These are phyloP conservation scores for Fraxinus excelsior DNA, from an alignment of 257 asterid genomes.

Conservation along the genomic window DNA sequence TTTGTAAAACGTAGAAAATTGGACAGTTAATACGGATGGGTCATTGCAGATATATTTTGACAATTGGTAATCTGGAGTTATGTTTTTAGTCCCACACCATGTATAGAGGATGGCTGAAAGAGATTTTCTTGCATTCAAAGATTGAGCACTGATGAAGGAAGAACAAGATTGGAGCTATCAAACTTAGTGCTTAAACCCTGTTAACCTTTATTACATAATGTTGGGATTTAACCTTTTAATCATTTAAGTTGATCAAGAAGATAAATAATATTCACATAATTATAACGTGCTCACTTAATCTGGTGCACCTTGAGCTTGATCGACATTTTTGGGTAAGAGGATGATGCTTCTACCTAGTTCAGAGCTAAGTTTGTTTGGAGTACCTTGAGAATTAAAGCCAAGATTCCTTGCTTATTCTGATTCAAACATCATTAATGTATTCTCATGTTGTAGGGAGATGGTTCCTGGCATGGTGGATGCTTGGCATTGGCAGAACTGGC, in stretches of 20 bases:
- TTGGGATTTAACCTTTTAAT: background rate
- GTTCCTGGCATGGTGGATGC: constrained; percentile 99
- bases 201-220: background rate
- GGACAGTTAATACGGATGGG: background rate
- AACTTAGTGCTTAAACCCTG: background rate
- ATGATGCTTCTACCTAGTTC: background rate
- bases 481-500: constrained; percentile 98
- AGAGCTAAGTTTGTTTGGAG: background rate
- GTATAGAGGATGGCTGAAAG: background rate
- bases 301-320: background rate
- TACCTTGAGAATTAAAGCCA: constrained; percentile 16
- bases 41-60: background rate
- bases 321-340: background rate
- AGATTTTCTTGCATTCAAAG: background rate
- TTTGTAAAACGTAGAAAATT: background rate
- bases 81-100: background rate
- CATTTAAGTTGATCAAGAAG: background rate
- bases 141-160: background rate
- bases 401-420: constrained; percentile 16
- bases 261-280: background rate
- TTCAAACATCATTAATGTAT: constrained; percentile 23
- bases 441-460: constrained; percentile 76
- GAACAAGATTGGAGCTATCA: background rate
- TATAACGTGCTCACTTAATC: background rate
- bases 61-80: background rate